Evolutionary conservation across 2,329 filamentous ascomycete species (phyloP).

Genomic region (Hyphodiscus sp.): DNA sequence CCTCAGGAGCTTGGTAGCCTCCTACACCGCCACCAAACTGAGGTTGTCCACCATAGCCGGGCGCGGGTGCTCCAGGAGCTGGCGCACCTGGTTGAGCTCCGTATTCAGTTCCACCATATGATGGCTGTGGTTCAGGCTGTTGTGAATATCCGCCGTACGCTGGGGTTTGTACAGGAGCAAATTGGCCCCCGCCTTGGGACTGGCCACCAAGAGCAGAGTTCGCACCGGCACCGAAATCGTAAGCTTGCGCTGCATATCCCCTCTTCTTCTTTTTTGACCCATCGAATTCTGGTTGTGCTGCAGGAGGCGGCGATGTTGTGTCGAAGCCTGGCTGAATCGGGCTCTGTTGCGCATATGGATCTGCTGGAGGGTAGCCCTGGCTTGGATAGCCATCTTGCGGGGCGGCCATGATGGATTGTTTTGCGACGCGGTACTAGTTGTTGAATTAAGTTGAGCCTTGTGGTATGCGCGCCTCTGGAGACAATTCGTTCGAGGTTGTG

Average conservation of each 20-base stretch:
- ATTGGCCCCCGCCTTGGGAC: conserved; percentile 46
- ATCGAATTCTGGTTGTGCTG: conserved; percentile 35
- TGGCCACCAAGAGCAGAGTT: conserved; percentile 69
- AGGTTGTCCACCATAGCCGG: conserved; percentile 27
- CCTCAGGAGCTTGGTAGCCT: conserved; percentile 58
- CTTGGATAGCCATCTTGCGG: conserved; percentile 45
- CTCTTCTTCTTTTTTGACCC: conserved; percentile 77
- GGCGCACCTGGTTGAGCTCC: conserved; percentile 31
- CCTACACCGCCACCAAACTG: conserved; percentile 34
- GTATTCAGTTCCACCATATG: conserved; percentile 27
- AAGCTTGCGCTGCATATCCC: conserved; percentile 89
- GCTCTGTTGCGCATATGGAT: conserved; percentile 40
- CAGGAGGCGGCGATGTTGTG: conserved; percentile 23
- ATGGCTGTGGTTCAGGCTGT: conserved; percentile 22
- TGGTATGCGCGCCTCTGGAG: conserved; percentile 7
- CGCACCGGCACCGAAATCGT: conserved; percentile 82
- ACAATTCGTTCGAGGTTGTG: conserved; percentile 7
- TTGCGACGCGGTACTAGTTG: neutral
- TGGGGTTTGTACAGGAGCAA: conserved; percentile 34
- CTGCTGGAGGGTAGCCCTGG: conserved; percentile 36
- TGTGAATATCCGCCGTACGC: conserved; percentile 31
- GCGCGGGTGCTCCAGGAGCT: conserved; percentile 30
- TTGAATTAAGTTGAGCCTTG: neutral
- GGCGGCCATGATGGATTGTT: conserved; percentile 36
- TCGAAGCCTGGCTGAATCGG: conserved; percentile 30